Base-by-base conservation (phyloP, 345 rosid species). In the Lenwebbia sp. region DNA sequence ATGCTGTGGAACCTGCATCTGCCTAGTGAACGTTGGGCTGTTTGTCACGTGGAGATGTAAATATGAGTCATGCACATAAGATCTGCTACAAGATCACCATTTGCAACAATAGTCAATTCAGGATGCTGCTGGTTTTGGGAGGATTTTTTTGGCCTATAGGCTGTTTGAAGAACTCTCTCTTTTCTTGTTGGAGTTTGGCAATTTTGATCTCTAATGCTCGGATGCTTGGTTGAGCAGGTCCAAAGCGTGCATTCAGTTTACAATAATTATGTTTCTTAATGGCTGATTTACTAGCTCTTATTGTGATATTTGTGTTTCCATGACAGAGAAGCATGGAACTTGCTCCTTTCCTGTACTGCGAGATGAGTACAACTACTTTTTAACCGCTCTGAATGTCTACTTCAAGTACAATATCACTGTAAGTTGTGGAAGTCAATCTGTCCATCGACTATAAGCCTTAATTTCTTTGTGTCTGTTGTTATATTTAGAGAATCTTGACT, bases 261-360 rank as follows among this genome's bases (percentile, higher is more conserved):
- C 22, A 30, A 62, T 30, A 62, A 62, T 41, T 62, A 62, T 22
- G 23, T 62, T 62, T 62, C 76, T 62, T 30, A 30, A 30, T 62
- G 41, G 41, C 76, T 15, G 78, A 33, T 70, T 70, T 70, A 70
- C 78, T 37, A 37, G 47, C 78, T 30, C 25, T 37, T 70, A 37
- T 33, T 19, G 23, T 17, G 37, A 33, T 70, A 37, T 19, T 70
- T 33, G 47, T 83, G 33, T 28, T 33, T 83, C 57, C 47, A 47
- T 53, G 28, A 83, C 84, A 97, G 99, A 97, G 95, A 97, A 95
- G 90, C 99, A 97, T 82, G 99, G 99, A 83, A 97, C 98, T 84
- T 97, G 99, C 88, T 93, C 96, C 58, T 90, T 82, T 90, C 94
- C 98, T 82, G 98, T 96, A 83, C n/a, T 90, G 86, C 86, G 58